Base-by-base conservation (phyloP, 805 yeast species). In the Kodamaea fukazawae region DNA sequence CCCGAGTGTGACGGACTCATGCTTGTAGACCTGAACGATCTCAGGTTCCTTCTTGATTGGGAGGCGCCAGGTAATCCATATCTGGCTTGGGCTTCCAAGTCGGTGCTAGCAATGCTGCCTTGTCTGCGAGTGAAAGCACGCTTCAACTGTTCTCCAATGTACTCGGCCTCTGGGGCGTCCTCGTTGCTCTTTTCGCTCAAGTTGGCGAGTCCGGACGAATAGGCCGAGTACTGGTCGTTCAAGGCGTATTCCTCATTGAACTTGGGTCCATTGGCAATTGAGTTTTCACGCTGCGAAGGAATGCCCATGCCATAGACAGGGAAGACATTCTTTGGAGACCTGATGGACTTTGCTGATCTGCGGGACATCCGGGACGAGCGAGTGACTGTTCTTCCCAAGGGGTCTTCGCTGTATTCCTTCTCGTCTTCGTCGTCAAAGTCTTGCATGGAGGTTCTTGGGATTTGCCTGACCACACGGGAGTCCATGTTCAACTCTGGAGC, bases 251-350 rank as follows among this genome's bases (percentile, higher is more conserved):
- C 32, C 9, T 23, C 39, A 16, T 29, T 29, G 16, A 41, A 26
- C 4, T 23, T 8, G 7, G 25, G 28, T 9, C 57, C 57, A 5
- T 54, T 49, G 3, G 87, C 87, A 39, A 84, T 79, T 0, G 81
- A 67, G 32, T 62, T 63, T 49, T 84, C 90, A 39, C 74, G 63
- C 18, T 58, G 61, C 30, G 76, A 56, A 2, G 91, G 84, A 8
- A 67, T 70, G 1, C 86, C 89, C 91, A 85, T 83, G 1, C 86
- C 91, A 49, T 70, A 69, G 2, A 85, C 90, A 0, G 95, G 93
- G 61, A 84, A 85, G 1, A 84, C 89, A 44, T 87, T 87, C 17
- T 76, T 76, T 3, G 91, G 95, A 1, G 89, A 81, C 33, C 56
- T 54, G 5, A 16, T 34, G 7, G 18, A 42, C 22, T 29, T 28